Base-by-base conservation (phyloP, 441 rosid species). In the Metrosideros polymorpha region DNA sequence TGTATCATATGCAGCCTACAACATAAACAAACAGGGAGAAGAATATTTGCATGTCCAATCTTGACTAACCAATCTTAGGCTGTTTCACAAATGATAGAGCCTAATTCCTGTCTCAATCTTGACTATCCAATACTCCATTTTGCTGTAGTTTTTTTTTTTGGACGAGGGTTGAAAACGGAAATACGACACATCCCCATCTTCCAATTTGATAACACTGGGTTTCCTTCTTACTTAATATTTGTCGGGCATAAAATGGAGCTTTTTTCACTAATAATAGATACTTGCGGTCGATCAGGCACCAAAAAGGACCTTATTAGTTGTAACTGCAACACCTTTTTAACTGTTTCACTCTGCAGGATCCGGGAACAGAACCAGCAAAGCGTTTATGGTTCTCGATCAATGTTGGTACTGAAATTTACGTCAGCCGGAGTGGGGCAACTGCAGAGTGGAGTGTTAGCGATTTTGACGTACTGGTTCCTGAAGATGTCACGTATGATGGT, bases 391-490 rank as follows among this genome's bases (percentile, higher is more conserved):
- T 92, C 82, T 94, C 94, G 9, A 88, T 93, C 77, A 90, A 93
- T 87, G 94, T 95, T 49, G 98, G 94, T 49, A 90, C 97, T 4
- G 94, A 95, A 87, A 93, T 94, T 66, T 94, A 92, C 25, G 92
- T 92, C 50, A 94, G 96, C 91, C 90, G 7, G 43, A 56, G 82
- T 12, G 92, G 92, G 30, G 94, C 91, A 87, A 93, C 92, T 57
- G 95, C 94, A n/a, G 92, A 95, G 86, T 94, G 95, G 96, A 90
- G 91, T 59, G 93, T 92, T 47, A 94, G 94, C 87, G 94, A 95
- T 88, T 94, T 93, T 86, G 94, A 95, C 89, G 92, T 94, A 22
- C 87, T 93, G 84, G 91, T 92, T 88, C 94, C 94, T 2, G 84
- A 90, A 83, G 93, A 63, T 29, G 84, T 51, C 86, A 39, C 24